Conservation (phyloP, 495 filamentous ascomycete genomes). For the Articulospora tetracladia region DNA sequence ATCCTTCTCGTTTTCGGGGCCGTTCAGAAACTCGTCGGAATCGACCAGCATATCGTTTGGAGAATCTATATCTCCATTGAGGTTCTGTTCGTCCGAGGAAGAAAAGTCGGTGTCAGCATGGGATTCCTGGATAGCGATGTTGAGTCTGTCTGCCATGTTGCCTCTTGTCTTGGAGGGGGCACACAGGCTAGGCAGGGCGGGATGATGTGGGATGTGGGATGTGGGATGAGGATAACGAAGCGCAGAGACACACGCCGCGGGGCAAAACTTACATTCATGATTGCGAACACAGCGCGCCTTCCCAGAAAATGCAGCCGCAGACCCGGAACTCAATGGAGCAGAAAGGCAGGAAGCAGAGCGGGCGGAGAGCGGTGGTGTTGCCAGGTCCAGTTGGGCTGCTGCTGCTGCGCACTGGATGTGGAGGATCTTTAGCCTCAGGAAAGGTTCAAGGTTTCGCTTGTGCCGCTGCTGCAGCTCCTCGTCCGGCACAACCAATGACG, state of each 20-base stretch:
- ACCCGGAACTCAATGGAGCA: constrained; percentile 4
- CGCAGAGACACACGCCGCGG: background rate
- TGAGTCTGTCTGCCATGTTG: background rate
- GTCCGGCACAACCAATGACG: background rate
- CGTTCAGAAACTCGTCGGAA: constrained; percentile 47
- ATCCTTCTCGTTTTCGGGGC: constrained; percentile 61
- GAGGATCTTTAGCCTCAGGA: background rate
- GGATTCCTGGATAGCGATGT: background rate
- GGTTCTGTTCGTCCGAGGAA: constrained; percentile 30
- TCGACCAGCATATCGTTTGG: constrained; percentile 69
- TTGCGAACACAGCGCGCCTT: constrained; percentile 20
- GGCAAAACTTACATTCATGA: constrained; percentile 22
- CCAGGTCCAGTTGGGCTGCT: background rate
- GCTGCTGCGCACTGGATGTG: background rate
- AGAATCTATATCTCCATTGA: constrained; percentile 36
- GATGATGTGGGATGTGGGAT: constrained; percentile 9
- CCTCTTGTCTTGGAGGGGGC: background rate
- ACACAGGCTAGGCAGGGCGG: constrained; percentile 3
- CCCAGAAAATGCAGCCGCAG: constrained; percentile 15
- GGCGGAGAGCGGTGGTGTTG: background rate
- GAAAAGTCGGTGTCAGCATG: constrained; percentile 14
- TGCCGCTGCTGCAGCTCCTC: background rate
- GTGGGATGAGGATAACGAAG: background rate
- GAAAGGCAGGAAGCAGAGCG: background rate
- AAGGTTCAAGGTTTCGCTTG: background rate